These are phyloP conservation scores for Colletotrichum viniferum DNA, from an alignment of 2,329 filamentous ascomycete genomes.

Conservation along the genomic window DNA sequence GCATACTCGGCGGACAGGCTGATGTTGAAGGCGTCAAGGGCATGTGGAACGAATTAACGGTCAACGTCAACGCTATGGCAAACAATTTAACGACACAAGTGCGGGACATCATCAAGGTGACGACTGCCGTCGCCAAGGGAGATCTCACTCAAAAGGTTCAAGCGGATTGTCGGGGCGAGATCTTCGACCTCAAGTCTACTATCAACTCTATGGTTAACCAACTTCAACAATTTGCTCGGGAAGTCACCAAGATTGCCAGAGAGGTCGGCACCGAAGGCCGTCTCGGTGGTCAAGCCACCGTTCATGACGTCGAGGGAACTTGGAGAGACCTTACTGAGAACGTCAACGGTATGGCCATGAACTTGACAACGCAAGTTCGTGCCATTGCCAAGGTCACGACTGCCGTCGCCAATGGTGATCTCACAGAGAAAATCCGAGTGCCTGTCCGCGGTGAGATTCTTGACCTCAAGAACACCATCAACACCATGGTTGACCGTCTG, in stretches of 20 bases:
- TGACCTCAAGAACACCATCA: conserved; percentile 96
- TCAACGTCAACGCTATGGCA: conserved; percentile 88
- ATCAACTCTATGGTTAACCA: conserved; percentile 99
- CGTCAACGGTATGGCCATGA: conserved; percentile 99
- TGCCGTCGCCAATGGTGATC: conserved; percentile 89
- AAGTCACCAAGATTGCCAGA: conserved; percentile 94
- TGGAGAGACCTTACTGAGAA: conserved; percentile 96
- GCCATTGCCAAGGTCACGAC: conserved; percentile 98
- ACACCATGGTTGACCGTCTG: conserved; percentile 97
- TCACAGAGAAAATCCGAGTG: conserved; percentile 95
- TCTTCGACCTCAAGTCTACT: conserved; percentile 92
- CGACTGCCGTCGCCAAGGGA: conserved; percentile 76
- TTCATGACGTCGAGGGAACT: conserved; percentile 95
- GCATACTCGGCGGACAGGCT: conserved; percentile 81
- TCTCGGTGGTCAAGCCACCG: conserved; percentile 91
- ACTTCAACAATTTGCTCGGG: conserved; percentile 92
- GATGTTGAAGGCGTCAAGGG: conserved; percentile 84
- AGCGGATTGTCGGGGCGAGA: conserved; percentile 90
- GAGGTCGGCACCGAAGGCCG: conserved; percentile 97
- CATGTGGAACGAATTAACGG: conserved; percentile 87
- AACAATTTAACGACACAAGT: conserved; percentile 88
- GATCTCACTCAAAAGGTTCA: conserved; percentile 97
- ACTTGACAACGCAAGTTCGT: conserved; percentile 94
- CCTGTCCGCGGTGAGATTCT: conserved; percentile 94
- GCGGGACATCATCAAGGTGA: conserved; percentile 89